Evolutionary conservation across 1,284 basidiomycete genomes (phyloP).

Genomic region (Vanrija pseudolonga): DNA sequence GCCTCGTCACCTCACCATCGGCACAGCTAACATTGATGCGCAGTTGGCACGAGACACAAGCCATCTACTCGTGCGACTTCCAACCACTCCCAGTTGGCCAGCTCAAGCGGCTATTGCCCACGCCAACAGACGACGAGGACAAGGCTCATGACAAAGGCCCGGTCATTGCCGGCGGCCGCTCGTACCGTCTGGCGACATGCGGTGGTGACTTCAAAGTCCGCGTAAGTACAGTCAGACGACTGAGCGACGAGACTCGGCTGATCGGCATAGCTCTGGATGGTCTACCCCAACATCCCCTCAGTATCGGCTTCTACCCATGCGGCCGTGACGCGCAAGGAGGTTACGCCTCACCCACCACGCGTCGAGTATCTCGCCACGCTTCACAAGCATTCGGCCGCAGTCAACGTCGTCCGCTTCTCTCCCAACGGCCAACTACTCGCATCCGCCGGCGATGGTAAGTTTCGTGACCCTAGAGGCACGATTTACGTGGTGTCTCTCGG

Average conservation of each 20-base stretch:
- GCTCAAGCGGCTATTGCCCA: conserved; percentile 50
- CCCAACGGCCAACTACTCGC: conserved; percentile 92
- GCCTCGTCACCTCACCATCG: too few species aligned
- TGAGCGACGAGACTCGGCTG: conserved; percentile 1
- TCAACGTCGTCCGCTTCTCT: conserved; percentile 95
- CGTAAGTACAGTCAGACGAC: conserved; percentile 56
- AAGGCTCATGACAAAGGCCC: conserved; percentile 14
- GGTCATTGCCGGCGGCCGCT: conserved; percentile 47
- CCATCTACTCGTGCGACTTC: conserved; percentile 91
- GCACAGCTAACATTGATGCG: neutral
- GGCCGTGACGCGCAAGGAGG: conserved; percentile 55
- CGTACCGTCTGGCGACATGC: conserved; percentile 87
- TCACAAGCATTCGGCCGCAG: conserved; percentile 85
- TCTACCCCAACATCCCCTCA: conserved; percentile 81
- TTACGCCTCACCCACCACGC: conserved; percentile 66
- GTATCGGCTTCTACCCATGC: conserved; percentile 53
- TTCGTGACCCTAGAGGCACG: neutral
- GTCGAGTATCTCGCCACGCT: conserved; percentile 95
- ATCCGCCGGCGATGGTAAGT: conserved; percentile 88
- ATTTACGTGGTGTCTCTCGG: neutral
- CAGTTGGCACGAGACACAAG: conserved; percentile 83
- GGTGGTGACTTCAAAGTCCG: conserved; percentile 97
- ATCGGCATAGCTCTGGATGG: conserved; percentile 77
- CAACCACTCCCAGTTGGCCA: conserved; percentile 60
- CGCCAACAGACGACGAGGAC: conserved; percentile 30